A percentile compares a stretch with the other conserved stretches of the same genome.
These are phyloP conservation scores for Saccharomyces eubayanus DNA, from an alignment of 805 yeast species.

Conservation along the genomic window DNA sequence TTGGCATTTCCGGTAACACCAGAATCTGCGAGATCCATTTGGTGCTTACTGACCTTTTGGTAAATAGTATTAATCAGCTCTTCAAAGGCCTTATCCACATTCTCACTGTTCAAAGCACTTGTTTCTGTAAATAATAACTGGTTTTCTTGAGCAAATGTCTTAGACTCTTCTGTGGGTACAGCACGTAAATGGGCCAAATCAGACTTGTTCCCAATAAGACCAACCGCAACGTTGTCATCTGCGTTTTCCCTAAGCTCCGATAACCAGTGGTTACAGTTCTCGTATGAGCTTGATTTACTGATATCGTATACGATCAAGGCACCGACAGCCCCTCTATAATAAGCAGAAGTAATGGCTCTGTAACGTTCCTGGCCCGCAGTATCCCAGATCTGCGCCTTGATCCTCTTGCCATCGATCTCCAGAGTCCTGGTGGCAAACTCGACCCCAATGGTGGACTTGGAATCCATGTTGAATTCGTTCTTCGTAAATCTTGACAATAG, in stretches of 20 bases:
- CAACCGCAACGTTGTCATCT: conserved; percentile 89
- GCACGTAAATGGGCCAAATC: conserved; percentile 90
- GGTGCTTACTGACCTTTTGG: conserved; percentile 90
- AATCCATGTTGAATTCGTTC: conserved; percentile 90
- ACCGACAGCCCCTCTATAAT: conserved; percentile 97
- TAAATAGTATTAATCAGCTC: conserved; percentile 88
- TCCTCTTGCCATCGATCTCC: conserved; percentile 73
- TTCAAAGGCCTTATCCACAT: conserved; percentile 90
- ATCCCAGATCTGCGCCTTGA: conserved; percentile 94
- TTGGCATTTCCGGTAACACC: conserved; percentile 23
- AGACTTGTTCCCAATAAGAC: conserved; percentile 84
- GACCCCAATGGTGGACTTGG: conserved; percentile 93
- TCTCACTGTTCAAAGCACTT: conserved; percentile 86
- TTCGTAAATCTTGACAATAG: conserved; percentile 87
- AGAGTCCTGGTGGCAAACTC: conserved; percentile 96
- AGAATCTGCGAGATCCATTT: conserved; percentile 75
- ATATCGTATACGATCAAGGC: conserved; percentile 94
- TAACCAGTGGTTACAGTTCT: conserved; percentile 79
- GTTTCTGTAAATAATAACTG: conserved; percentile 91
- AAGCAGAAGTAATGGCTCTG: conserved; percentile 94
- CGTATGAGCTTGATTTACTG: conserved; percentile 81
- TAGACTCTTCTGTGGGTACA: conserved; percentile 96
- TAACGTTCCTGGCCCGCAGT: conserved; percentile 99
- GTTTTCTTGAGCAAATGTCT: conserved; percentile 87
- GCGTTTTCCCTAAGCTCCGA: conserved; percentile 88